Evolutionary conservation across 768 basidiomycete species (phyloP), one percentile per base, ranked within the genome.

Genomic region (Kwoniella sp.): DNA sequence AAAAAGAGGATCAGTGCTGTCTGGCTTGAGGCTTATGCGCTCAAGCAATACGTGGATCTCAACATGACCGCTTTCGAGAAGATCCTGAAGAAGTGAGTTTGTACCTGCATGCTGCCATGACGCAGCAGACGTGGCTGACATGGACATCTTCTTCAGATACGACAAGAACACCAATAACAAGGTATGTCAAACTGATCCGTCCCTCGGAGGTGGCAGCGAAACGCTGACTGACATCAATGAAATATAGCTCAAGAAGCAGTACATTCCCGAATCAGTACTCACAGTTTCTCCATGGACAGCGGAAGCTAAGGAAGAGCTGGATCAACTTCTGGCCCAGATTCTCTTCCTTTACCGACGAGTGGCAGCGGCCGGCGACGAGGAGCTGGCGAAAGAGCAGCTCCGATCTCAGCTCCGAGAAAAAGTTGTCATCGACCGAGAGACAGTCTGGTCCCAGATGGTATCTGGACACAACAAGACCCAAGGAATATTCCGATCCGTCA

Each of bases 41-140:
- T 98, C 62, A 86, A 85, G 78, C 90, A 92, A 5, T 99, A 92
- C 69, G 87, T 92, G 61, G 92, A 97, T 73, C 83, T 96, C 63
- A 98, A 98, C 79, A 86, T 91, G 77, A 90, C 92, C 0, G 95
- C 93, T 0, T 92, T 97, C 82, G 86, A 92, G 71, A 97, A 97
- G 84, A 93, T 95, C 38, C 79, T 94, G 76, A 97, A 97, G 82
- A 97, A 97, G 90, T 93, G 77, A 63, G 87, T 80, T 30, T 13
- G 0, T 4, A n/a, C 55, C 61, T 52, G 51, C 50, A 48, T 65
- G 9, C 20, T 41, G 38, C 20, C 11, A 9, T 41, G 38, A 41
- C 38, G 38, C 38, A n/a, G n/a, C n/a, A n/a, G n/a, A n/a, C n/a
- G n/a, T n/a, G 20, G 17, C 41, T 20, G 15, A 45, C 20, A 45